Conservation (phyloP, 371 early-diverging fungal species). For the Rhizomucor miehei region DNA sequence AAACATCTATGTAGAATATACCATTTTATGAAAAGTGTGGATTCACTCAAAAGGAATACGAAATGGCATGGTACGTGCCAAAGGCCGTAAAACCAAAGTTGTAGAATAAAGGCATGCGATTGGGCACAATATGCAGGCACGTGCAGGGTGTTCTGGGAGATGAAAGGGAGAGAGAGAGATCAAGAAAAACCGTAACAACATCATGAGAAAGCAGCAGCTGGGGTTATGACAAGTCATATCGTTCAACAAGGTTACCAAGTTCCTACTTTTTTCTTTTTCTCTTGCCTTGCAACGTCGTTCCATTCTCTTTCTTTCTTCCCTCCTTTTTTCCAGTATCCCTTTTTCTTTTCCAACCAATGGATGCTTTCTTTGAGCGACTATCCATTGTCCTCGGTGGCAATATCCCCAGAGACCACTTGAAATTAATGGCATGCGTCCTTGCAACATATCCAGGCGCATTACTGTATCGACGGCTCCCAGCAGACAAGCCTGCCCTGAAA, state of each 20-base stretch:
- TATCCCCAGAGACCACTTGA: conserved; percentile 51
- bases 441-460: conserved; percentile 55
- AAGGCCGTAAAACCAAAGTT: conserved; percentile 8
- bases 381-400: conserved; percentile 19
- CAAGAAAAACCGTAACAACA: too few relatives aligned
- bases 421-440: conserved; percentile 52
- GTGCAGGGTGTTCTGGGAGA: too few relatives aligned
- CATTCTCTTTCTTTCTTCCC: conserved; percentile 6
- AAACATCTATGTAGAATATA: conserved; percentile 31
- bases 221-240: too few relatives aligned
- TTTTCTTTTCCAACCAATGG: conserved; percentile 14
- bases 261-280: conserved; percentile 4
- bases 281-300: conserved; percentile 1
- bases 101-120: background rate
- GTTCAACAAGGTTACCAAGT: too few relatives aligned
- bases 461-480: conserved; percentile 53
- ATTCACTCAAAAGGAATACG: conserved; percentile 43
- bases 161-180: too few relatives aligned
- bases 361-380: conserved; percentile 17
- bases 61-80: conserved; percentile 57
- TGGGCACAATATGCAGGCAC: too few relatives aligned
- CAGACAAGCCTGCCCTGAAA: conserved; percentile 42
- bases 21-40: conserved; percentile 57
- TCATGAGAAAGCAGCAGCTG: too few relatives aligned
- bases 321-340: background rate